A percentile compares a stretch with the other conserved stretches of the same genome.
These are phyloP conservation scores for Oropetium thomaeum DNA, from an alignment of 176 grass and related monocot genomes.

Conservation along the genomic window DNA sequence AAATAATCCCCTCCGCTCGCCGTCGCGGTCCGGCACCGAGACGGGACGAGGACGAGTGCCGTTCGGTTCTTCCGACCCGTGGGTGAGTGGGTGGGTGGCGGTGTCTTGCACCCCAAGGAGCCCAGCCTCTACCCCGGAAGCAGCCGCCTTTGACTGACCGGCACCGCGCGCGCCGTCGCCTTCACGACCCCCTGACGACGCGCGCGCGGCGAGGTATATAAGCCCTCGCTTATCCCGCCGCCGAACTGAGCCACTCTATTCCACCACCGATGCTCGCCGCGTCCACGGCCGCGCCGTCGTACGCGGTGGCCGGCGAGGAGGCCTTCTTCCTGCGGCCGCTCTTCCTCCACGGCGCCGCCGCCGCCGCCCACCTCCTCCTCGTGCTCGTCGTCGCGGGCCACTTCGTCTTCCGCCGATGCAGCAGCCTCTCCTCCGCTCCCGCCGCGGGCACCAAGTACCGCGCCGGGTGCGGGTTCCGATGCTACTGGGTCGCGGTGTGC, in stretches of 20 bases:
- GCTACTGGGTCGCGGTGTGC: slow-evolving; percentile 12
- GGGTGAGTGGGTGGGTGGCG: neutral
- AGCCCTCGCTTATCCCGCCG: neutral
- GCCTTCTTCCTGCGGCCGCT: neutral
- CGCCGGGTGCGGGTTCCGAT: slow-evolving; percentile 11
- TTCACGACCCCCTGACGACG: neutral
- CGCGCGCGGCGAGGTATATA: slow-evolving; percentile 18
- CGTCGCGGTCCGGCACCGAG: neutral
- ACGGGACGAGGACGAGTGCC: neutral
- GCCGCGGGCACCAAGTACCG: neutral
- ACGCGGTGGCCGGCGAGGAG: neutral
- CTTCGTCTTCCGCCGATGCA: slow-evolving; percentile 1
- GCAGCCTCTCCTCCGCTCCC: neutral
- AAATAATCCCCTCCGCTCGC: neutral
- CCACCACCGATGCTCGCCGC: slow-evolving; percentile 1
- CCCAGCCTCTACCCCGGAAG: neutral
- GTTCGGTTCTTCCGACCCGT: neutral
- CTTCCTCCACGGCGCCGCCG: slow-evolving; percentile 21
- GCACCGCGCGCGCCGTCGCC: slow-evolving; percentile 3
- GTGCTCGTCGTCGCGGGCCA: slow-evolving; percentile 27
- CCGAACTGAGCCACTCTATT: neutral
- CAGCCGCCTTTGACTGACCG: slow-evolving; percentile 35
- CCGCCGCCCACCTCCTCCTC: slow-evolving; percentile 27
- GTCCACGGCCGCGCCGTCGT: neutral
- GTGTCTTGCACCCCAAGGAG: slow-evolving; percentile 38